Percentiles rank a stretch among this genome's conserved stretches.
These are phyloP conservation scores for Botryosphaeria dothidea DNA, from an alignment of 2,329 filamentous ascomycete species.

Conservation along the genomic window DNA sequence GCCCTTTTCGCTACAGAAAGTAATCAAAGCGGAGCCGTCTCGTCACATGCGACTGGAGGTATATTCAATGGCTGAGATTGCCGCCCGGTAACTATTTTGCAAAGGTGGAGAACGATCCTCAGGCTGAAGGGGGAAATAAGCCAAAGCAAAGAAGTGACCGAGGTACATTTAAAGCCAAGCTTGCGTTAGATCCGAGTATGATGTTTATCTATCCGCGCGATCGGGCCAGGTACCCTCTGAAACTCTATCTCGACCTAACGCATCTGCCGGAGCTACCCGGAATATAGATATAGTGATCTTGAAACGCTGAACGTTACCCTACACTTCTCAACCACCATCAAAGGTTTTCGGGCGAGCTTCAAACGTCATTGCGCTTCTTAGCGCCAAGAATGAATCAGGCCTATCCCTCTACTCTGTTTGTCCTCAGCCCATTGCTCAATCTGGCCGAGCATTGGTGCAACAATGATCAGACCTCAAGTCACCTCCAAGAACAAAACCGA, in stretches of 20 bases:
- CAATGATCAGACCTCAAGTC: neutral
- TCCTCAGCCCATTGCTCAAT: neutral
- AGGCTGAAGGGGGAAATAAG: too few relatives aligned
- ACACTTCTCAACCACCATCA: neutral
- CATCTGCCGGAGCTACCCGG: neutral
- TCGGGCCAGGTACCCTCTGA: neutral
- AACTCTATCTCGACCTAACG: neutral
- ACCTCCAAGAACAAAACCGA: neutral
- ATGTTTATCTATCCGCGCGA: neutral
- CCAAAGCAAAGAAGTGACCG: too few relatives aligned
- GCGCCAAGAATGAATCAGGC: neutral
- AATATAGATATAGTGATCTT: neutral
- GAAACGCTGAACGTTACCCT: neutral
- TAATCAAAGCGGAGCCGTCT: too few relatives aligned
- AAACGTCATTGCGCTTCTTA: neutral
- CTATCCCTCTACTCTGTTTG: neutral
- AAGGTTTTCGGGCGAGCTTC: neutral
- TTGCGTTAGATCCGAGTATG: neutral
- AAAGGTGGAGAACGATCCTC: too few relatives aligned
- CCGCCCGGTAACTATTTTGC: too few relatives aligned
- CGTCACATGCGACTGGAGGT: too few relatives aligned
- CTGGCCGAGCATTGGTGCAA: neutral
- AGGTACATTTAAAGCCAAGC: neutral
- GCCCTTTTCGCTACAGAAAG: too few relatives aligned
- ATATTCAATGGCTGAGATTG: too few relatives aligned